Percentiles rank a stretch among this genome's conserved stretches.
Evolutionary conservation across 164 flowering plant genomes (phyloP).

Genomic region (Euptelea pleiosperma): DNA sequence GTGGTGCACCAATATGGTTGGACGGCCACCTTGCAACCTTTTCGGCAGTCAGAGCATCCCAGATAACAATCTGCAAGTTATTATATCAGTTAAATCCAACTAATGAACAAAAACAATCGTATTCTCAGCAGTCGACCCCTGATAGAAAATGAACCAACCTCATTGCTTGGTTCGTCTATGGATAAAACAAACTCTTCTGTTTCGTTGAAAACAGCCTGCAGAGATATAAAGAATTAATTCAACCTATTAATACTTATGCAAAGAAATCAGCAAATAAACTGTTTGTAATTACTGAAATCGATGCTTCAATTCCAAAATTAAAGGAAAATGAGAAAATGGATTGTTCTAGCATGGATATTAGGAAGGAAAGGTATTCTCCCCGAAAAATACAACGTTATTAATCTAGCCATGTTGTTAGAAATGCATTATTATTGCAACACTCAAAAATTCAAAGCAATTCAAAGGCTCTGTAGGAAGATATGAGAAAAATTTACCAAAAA

Average conservation of each 20-base stretch:
- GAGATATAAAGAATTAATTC: neutral
- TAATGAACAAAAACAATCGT: neutral
- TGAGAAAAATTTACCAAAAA: neutral
- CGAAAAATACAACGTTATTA: too few species aligned
- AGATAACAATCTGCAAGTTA: conserved; percentile 59
- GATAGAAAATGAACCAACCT: conserved; percentile 38
- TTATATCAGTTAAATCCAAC: conserved; percentile 6
- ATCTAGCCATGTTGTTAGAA: too few species aligned
- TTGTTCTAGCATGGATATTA: too few species aligned
- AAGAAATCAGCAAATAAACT: neutral
- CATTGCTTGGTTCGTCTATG: conserved; percentile 75
- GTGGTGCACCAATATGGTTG: conserved; percentile 68
- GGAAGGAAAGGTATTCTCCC: too few species aligned
- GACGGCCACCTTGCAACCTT: conserved; percentile 78
- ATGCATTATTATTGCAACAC: too few species aligned
- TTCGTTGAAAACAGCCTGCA: conserved; percentile 83
- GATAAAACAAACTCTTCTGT: conserved; percentile 79
- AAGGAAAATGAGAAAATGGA: too few species aligned
- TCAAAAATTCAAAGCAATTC: too few species aligned
- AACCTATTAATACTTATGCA: neutral
- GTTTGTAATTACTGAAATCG: conserved; percentile 4
- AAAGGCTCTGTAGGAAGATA: neutral
- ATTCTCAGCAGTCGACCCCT: neutral
- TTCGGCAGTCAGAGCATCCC: conserved; percentile 81
- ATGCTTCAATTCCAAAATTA: too few species aligned